Conservation (phyloP, 805 yeast genomes). For the Dipodascus albidus region DNA sequence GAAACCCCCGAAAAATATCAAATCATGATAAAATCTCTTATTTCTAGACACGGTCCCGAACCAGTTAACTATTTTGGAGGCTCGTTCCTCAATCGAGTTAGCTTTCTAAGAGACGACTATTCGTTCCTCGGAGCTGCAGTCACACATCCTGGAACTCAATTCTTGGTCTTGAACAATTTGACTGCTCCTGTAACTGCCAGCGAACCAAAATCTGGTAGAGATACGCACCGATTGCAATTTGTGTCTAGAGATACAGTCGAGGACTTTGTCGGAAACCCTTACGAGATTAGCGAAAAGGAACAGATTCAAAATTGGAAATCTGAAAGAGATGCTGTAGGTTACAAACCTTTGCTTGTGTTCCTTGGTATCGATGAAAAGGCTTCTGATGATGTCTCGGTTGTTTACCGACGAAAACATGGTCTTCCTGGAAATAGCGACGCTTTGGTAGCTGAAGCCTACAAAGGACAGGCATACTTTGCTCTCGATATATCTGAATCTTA, state of each 20-base stretch:
- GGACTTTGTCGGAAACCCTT: slow-evolving; percentile 25
- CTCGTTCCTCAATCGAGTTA: slow-evolving; percentile 49
- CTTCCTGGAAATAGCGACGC: slow-evolving; percentile 10
- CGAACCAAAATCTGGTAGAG: background rate
- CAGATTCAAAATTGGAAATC: slow-evolving; percentile 26
- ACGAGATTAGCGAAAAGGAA: slow-evolving; percentile 16
- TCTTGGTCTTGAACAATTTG: slow-evolving; percentile 31
- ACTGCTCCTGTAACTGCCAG: slow-evolving; percentile 16
- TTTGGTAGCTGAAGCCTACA: slow-evolving; percentile 13
- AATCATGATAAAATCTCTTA: too few species aligned
- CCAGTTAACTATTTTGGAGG: slow-evolving; percentile 32
- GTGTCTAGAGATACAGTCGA: slow-evolving; percentile 21
- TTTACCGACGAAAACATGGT: slow-evolving; percentile 16
- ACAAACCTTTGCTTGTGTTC: slow-evolving; percentile 28
- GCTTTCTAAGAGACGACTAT: slow-evolving; percentile 47
- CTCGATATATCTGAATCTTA: slow-evolving; percentile 20
- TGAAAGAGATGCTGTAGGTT: slow-evolving; percentile 23
- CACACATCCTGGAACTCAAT: slow-evolving; percentile 35
- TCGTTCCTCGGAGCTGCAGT: slow-evolving; percentile 39
- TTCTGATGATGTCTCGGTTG: slow-evolving; percentile 9
- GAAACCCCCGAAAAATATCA: too few species aligned
- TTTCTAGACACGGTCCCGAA: slow-evolving; percentile 20
- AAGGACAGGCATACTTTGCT: slow-evolving; percentile 31
- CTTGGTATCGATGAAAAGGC: slow-evolving; percentile 36
- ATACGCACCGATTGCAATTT: slow-evolving; percentile 4